Conservation (phyloP, 345 rosid species). For the Mallotus nudiflorus region DNA sequence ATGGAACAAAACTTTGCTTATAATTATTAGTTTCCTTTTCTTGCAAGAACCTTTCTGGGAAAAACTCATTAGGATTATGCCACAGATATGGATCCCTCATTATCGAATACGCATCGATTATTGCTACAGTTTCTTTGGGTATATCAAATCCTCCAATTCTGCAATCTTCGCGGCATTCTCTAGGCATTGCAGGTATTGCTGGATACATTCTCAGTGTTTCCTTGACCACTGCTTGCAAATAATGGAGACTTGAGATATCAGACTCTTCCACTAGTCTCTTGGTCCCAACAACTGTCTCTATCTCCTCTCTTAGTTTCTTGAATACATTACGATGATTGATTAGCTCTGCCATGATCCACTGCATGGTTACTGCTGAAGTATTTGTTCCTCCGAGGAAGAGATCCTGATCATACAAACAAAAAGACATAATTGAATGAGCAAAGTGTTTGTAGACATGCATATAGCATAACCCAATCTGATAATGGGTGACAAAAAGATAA, state of each 20-base stretch:
- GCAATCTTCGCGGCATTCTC: too few relatives aligned
- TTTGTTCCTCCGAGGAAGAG: slow-evolving; percentile 26
- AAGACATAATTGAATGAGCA: background rate
- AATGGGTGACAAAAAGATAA: too few relatives aligned
- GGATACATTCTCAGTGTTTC: too few relatives aligned
- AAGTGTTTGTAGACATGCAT: background rate
- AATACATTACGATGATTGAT: slow-evolving; percentile 15
- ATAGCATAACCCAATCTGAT: too few relatives aligned
- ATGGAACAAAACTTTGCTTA: too few relatives aligned
- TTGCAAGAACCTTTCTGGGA: slow-evolving; percentile 22
- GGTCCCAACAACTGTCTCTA: slow-evolving; percentile 5
- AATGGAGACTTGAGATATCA: slow-evolving; percentile 21
- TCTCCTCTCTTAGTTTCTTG: too few relatives aligned
- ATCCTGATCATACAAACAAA: background rate
- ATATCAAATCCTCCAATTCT: too few relatives aligned
- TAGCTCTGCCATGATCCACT: slow-evolving; percentile 17
- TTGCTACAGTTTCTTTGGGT: too few relatives aligned
- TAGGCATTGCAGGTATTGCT: too few relatives aligned
- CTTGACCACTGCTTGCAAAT: too few relatives aligned
- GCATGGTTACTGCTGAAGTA: slow-evolving; percentile 21
- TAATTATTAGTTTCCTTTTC: background rate
- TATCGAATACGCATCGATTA: slow-evolving; percentile 13
- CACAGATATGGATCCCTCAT: slow-evolving; percentile 24
- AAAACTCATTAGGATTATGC: slow-evolving; percentile 16
- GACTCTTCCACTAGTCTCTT: slow-evolving; percentile 16